phyloP scores from a whole-genome alignment of 805 yeast species.

The Cephaloascus fragrans region DNA sequence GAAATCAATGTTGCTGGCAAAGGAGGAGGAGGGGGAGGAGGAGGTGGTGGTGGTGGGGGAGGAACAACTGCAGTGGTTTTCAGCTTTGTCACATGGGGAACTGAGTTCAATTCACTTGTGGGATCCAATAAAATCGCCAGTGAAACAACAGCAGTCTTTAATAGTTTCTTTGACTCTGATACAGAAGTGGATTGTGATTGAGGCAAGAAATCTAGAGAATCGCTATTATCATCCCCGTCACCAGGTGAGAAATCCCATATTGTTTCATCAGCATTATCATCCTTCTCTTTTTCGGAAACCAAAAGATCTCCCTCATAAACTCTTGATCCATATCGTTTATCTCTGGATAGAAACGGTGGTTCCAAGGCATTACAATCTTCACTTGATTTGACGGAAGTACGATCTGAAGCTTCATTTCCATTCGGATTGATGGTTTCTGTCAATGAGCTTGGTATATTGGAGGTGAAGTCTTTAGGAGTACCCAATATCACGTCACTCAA shows the following conservation, averaged over 20 bases:
- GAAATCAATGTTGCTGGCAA: slow-evolving; percentile 8
- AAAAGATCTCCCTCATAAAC: background rate
- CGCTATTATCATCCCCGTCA: background rate
- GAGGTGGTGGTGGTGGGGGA: slow-evolving; percentile 13
- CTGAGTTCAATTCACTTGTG: too few species aligned
- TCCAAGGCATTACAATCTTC: too few species aligned
- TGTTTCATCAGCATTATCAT: background rate
- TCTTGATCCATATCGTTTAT: background rate
- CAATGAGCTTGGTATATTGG: background rate
- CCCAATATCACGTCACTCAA: background rate
- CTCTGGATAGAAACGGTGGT: background rate
- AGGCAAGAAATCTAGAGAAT: background rate
- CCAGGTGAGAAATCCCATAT: background rate
- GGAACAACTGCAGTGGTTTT: too few species aligned
- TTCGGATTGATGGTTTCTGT: too few species aligned
- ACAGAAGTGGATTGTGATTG: too few species aligned
- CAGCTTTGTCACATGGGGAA: too few species aligned
- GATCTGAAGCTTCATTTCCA: too few species aligned
- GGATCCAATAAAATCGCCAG: background rate
- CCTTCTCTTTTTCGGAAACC: background rate
- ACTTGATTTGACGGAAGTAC: too few species aligned
- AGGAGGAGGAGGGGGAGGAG: slow-evolving; percentile 16
- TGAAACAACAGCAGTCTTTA: background rate
- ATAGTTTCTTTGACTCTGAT: background rate
- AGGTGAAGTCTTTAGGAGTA: background rate